Evolutionary conservation across 441 rosid genomes (phyloP), one percentile per base, ranked within the genome.

Genomic region (Pelargonium australe): DNA sequence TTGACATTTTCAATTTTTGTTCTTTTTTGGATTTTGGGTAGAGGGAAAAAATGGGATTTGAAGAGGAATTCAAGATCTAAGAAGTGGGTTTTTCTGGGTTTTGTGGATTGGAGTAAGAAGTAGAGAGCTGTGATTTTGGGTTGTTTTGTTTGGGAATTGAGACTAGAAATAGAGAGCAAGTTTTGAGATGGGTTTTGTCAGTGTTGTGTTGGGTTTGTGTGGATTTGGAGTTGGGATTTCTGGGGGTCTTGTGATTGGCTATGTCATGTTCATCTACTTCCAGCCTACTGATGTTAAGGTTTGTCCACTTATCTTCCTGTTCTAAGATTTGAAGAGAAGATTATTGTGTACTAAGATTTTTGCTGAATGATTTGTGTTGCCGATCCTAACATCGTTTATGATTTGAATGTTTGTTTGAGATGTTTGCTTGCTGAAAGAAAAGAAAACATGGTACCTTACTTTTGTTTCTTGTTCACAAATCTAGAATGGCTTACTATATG

Each of bases 141-240:
- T 58, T 73, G 76, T 65, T 74, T 70, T 77, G 69, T 62, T 62
- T 1, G 20, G 74, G 64, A 73, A 64, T 68, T 64, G 17, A 5
- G 11, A 28, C 20, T 49, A 14, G 14, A 47, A 49, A 2, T 49
- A 5, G 58, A 51, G 47, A 40, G 73, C 62, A 31, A 40, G 31
- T 28, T n/a, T 25, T 49, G 41, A 62, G 45, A 88, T 85, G 88
- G 91, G 91, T 0, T 76, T 87, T 60, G 64, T 87, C 34, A 87
- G 93, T 69, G 84, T 89, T 1, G 45, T 89, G 9, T 75, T 87
- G 16, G 98, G 98, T 41, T 84, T 87, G 7, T 85, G 80, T 67
- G 99, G 99, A 68, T 92, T 95, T 68, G 96, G 97, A 25, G 80
- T 92, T 55, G 98, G 98, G 71, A 76, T 89, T 73, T 84, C 95